phyloP scores from a whole-genome alignment of 345 rosid species.

The Physaria fendleri region DNA sequence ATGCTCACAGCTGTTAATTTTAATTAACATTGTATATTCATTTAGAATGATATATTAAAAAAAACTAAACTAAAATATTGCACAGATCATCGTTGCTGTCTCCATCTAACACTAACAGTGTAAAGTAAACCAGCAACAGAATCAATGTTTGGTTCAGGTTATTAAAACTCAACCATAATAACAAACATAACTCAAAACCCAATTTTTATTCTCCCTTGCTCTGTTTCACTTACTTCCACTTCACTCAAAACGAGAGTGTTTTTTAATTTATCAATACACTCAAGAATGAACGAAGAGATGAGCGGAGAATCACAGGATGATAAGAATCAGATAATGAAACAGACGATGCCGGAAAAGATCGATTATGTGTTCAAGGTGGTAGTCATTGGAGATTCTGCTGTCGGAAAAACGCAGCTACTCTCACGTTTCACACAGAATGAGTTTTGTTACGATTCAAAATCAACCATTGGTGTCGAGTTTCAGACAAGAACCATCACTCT shows the following conservation, averaged over 20 bases:
- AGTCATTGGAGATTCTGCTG: constrained; percentile 82
- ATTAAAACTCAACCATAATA: not conserved
- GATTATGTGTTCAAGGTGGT: constrained; percentile 76
- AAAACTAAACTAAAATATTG: not conserved
- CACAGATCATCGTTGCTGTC: constrained; percentile 27
- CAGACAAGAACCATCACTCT: constrained; percentile 64
- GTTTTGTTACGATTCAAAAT: constrained; percentile 67
- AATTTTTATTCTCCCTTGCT: not conserved
- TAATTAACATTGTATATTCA: constrained; percentile 8
- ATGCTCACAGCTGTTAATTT: constrained; percentile 19
- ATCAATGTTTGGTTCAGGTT: not conserved
- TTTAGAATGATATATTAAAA: not conserved
- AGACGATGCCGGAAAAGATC: constrained; percentile 40
- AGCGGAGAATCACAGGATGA: constrained; percentile 37
- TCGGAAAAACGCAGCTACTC: constrained; percentile 71
- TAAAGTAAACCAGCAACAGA: not conserved
- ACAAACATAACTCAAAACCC: not conserved
- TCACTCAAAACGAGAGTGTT: constrained; percentile 5
- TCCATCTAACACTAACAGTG: not conserved
- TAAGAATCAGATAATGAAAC: constrained; percentile 15
- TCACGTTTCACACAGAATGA: constrained; percentile 69
- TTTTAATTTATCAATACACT: not conserved
- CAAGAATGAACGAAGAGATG: constrained; percentile 60
- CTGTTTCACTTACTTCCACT: constrained; percentile 29
- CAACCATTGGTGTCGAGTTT: constrained; percentile 87